phyloP scores from a whole-genome alignment of 495 filamentous ascomycete genomes.

The Penicilliopsis zonata region DNA sequence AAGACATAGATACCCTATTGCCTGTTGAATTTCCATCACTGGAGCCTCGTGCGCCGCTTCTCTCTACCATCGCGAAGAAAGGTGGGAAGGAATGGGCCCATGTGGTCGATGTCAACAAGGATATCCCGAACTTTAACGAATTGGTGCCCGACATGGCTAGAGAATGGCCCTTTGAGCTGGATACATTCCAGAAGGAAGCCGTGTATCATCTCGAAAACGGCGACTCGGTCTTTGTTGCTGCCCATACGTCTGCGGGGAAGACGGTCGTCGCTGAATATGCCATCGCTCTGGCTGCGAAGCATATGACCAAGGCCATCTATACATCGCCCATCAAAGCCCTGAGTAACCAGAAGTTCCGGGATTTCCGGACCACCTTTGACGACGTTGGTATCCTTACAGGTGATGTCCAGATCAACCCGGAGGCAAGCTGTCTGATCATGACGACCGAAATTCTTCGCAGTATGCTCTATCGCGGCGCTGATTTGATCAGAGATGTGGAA shows the following conservation, averaged over 20 bases:
- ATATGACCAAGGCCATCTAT: constrained; percentile 99
- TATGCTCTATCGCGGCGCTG: constrained; percentile 95
- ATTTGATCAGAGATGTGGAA: constrained; percentile 93
- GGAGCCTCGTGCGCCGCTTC: constrained; percentile 70
- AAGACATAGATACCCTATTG: constrained; percentile 83
- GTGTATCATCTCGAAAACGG: constrained; percentile 94
- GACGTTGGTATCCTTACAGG: constrained; percentile 96
- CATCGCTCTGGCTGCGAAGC: constrained; percentile 86
- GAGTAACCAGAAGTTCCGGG: constrained; percentile 96
- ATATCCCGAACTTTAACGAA: constrained; percentile 83
- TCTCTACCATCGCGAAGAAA: constrained; percentile 55
- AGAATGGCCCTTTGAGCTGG: constrained; percentile 93
- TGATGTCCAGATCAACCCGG: constrained; percentile 95
- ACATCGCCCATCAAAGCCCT: constrained; percentile 97
- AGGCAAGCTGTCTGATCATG: constrained; percentile 98
- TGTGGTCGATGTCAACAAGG: constrained; percentile 87
- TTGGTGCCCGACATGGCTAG: constrained; percentile 92
- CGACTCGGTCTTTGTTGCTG: constrained; percentile 97
- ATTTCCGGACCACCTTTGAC: constrained; percentile 79
- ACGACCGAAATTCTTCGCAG: constrained; percentile 96
- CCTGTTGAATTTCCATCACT: constrained; percentile 89
- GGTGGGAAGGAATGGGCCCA: constrained; percentile 89
- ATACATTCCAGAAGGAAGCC: constrained; percentile 97
- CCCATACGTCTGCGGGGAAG: constrained; percentile 95
- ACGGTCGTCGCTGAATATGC: constrained; percentile 98